These are phyloP conservation scores for Chionographis japonica DNA, from an alignment of 106 monocot genomes.

Conservation along the genomic window DNA sequence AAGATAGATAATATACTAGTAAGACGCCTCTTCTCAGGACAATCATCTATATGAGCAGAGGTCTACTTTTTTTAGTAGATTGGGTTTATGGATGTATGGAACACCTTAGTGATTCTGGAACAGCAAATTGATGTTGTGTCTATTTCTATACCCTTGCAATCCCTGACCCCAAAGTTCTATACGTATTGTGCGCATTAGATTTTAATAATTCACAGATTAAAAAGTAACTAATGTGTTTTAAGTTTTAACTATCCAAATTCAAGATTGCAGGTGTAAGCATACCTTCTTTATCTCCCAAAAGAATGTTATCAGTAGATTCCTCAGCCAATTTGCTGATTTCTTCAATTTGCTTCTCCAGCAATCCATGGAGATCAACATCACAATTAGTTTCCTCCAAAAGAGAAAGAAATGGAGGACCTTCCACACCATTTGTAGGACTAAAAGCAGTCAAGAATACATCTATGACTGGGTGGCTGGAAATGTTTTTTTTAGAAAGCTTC, in stretches of 20 bases:
- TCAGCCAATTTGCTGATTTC: constrained; percentile 39
- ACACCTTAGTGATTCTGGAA: too few relatives aligned
- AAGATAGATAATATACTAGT: too few relatives aligned
- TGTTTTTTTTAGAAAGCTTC: constrained; percentile 34
- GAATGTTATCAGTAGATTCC: constrained; percentile 15
- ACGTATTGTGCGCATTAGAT: too few relatives aligned
- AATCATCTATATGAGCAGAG: too few relatives aligned
- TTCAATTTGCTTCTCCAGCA: constrained; percentile 50
- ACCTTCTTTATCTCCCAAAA: constrained; percentile 29
- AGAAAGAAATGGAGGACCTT: constrained; percentile 19
- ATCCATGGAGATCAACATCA: constrained; percentile 28
- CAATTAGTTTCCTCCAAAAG: constrained; percentile 18
- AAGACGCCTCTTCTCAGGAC: too few relatives aligned
- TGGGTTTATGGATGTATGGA: too few relatives aligned
- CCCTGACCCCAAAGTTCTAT: too few relatives aligned
- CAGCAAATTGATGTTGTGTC: too few relatives aligned
- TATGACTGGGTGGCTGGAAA: constrained; percentile 36
- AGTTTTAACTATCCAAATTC: not conserved
- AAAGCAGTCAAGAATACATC: constrained; percentile 31
- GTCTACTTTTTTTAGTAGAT: too few relatives aligned
- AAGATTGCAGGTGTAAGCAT: not conserved
- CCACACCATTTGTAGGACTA: constrained; percentile 6
- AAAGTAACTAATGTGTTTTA: not conserved
- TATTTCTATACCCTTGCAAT: too few relatives aligned
- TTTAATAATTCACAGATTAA: not conserved